Evolutionary conservation across 148 eudicot genomes (phyloP).

Genomic region (Rhododendron molle): DNA sequence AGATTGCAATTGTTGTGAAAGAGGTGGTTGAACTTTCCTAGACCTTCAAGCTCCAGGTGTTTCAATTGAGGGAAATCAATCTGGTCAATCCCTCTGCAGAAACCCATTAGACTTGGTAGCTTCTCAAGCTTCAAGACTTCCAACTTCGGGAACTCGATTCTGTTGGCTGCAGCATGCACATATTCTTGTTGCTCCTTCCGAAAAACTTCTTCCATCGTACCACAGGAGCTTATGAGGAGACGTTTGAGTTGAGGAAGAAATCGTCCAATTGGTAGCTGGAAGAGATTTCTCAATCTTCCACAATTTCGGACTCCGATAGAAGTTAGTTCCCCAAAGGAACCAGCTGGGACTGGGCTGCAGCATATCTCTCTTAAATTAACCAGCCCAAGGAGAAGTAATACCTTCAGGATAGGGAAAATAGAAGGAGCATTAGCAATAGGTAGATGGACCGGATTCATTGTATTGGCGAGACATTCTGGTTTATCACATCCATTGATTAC

Average conservation of each 20-base stretch:
- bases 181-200: background rate
- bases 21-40: too few relatives aligned
- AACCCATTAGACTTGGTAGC: background rate
- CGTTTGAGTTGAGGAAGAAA: slow-evolving; percentile 6
- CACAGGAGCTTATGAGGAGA: background rate
- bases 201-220: slow-evolving; percentile 6
- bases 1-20: too few relatives aligned
- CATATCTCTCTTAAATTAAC: background rate
- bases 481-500: too few relatives aligned
- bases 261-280: background rate
- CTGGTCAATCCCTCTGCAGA: slow-evolving; percentile 8
- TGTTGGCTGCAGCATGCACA: background rate
- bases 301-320: background rate
- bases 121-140: background rate
- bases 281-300: background rate
- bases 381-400: background rate
- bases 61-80: background rate
- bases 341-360: background rate
- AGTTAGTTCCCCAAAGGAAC: background rate
- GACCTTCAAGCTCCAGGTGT: too few relatives aligned
- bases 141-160: background rate
- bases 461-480: too few relatives aligned
- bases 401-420: background rate
- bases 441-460: too few relatives aligned
- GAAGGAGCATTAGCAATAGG: too few relatives aligned